phyloP scores from a whole-genome alignment of 2,329 filamentous ascomycete genomes.

The Calycina herbarum region DNA sequence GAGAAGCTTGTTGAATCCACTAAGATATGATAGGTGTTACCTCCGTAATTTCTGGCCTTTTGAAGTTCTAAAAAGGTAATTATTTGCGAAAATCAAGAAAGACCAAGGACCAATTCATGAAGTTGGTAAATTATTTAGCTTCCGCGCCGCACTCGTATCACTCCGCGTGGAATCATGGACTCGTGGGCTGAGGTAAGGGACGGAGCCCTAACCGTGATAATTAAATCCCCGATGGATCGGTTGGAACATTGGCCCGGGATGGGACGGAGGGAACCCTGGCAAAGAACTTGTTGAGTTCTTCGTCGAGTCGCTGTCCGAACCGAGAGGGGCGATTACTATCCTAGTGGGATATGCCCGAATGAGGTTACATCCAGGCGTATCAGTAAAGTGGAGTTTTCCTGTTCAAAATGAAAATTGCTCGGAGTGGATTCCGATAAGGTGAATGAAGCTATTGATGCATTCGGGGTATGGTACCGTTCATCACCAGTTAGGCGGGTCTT shows the following conservation, averaged over 20 bases:
- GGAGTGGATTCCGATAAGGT: constrained; percentile 2
- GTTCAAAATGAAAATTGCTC: not conserved
- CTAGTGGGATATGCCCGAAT: constrained; percentile 2
- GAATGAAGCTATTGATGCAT: not conserved
- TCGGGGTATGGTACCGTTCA: not conserved
- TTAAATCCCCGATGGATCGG: constrained; percentile 4
- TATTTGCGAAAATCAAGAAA: not conserved
- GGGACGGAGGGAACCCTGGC: not conserved
- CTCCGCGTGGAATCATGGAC: not conserved
- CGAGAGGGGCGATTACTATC: not conserved
- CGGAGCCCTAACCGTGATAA: constrained; percentile 9
- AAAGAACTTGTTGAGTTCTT: constrained; percentile 3
- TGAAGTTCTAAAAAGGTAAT: not conserved
- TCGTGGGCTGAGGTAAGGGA: constrained; percentile 1
- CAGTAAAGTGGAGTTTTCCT: not conserved
- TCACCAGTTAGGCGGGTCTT: not conserved
- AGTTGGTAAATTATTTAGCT: not conserved
- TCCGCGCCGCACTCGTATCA: not conserved
- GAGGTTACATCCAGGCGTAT: not conserved
- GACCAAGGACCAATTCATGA: not conserved
- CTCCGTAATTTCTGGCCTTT: too few species aligned
- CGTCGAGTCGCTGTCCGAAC: not conserved
- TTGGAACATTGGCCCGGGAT: not conserved
- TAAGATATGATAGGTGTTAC: too few species aligned
- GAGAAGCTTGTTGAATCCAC: too few species aligned